Percentiles rank a stretch among this genome's conserved stretches.
Evolutionary conservation across 2,329 filamentous ascomycete species (phyloP).

Genomic region (Colletotrichum scovillei): DNA sequence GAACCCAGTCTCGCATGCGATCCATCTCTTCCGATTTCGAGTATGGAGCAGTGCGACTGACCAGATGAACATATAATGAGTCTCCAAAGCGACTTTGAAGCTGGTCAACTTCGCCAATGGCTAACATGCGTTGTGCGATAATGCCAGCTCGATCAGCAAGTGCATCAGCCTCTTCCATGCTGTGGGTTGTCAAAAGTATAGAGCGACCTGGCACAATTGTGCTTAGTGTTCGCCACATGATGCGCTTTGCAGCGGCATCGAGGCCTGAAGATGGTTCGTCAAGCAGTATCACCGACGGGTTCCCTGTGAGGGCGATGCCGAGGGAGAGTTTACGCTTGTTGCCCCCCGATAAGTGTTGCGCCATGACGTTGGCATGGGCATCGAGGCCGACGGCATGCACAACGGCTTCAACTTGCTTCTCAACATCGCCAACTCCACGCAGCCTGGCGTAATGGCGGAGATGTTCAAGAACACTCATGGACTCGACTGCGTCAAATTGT

Average conservation of each 20-base stretch:
- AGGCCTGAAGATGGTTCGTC: constrained; percentile 92
- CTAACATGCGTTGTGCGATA: constrained; percentile 86
- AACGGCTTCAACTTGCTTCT: constrained; percentile 80
- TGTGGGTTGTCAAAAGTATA: constrained; percentile 91
- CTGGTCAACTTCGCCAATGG: constrained; percentile 79
- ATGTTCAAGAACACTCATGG: constrained; percentile 90
- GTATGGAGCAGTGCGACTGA: constrained; percentile 79
- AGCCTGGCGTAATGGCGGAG: constrained; percentile 88
- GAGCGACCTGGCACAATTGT: constrained; percentile 81
- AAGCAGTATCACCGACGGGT: constrained; percentile 86
- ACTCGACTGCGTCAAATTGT: constrained; percentile 87
- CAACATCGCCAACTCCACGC: constrained; percentile 79
- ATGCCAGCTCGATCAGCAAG: constrained; percentile 87
- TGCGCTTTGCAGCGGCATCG: constrained; percentile 88
- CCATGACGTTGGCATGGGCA: constrained; percentile 79
- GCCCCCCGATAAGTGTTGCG: constrained; percentile 82
- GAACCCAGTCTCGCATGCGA: constrained; percentile 74
- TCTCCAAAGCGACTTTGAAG: constrained; percentile 82
- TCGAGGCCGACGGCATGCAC: constrained; percentile 75
- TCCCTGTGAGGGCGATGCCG: constrained; percentile 91
- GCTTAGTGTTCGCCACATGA: constrained; percentile 91
- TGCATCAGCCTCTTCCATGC: constrained; percentile 95
- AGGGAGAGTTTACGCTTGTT: constrained; percentile 94
- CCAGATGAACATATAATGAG: constrained; percentile 83
- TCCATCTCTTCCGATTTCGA: constrained; percentile 77